Conservation (phyloP, 345 rosid genomes). For the Euphorbia lathyris region DNA sequence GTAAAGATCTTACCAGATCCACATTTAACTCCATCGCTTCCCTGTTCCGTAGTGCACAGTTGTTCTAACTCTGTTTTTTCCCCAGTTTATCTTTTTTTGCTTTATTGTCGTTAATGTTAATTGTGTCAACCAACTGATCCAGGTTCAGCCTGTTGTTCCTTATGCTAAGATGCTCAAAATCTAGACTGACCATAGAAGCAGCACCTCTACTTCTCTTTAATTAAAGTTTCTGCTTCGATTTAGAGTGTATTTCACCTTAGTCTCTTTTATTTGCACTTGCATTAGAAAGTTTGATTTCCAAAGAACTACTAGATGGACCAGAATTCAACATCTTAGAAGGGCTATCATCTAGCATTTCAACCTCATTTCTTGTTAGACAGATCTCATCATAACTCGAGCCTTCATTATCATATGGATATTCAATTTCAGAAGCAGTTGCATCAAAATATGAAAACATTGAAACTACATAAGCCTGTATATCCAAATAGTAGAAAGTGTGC, state of each 20-base stretch:
- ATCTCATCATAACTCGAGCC: conserved; percentile 13
- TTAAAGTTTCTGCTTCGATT: conserved; percentile 17
- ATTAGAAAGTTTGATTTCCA: conserved; percentile 25
- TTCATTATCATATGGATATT: conserved; percentile 17
- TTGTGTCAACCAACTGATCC: conserved; percentile 17
- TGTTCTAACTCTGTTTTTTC: conserved; percentile 1
- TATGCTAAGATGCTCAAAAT: not conserved
- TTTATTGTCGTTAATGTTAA: conserved; percentile 2
- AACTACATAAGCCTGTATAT: conserved; percentile 32
- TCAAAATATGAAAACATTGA: conserved; percentile 36
- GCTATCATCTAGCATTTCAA: conserved; percentile 31
- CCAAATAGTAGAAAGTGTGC: conserved; percentile 39
- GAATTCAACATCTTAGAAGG: conserved; percentile 15
- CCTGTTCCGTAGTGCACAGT: not conserved
- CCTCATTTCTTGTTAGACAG: conserved; percentile 3
- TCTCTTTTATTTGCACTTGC: conserved; percentile 15
- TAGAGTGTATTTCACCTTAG: conserved; percentile 11
- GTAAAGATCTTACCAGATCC: conserved; percentile 26
- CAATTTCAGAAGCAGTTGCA: conserved; percentile 36
- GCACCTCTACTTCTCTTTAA: not conserved
- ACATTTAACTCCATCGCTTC: conserved; percentile 15
- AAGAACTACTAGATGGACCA: not conserved
- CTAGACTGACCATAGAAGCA: not conserved
- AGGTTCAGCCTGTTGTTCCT: conserved; percentile 15
- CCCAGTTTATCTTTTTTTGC: not conserved